Percentiles rank a stretch among this genome's conserved stretches.
Conservation (phyloP, 2,329 filamentous ascomycete species). For the Botryosphaeria dothidea region DNA sequence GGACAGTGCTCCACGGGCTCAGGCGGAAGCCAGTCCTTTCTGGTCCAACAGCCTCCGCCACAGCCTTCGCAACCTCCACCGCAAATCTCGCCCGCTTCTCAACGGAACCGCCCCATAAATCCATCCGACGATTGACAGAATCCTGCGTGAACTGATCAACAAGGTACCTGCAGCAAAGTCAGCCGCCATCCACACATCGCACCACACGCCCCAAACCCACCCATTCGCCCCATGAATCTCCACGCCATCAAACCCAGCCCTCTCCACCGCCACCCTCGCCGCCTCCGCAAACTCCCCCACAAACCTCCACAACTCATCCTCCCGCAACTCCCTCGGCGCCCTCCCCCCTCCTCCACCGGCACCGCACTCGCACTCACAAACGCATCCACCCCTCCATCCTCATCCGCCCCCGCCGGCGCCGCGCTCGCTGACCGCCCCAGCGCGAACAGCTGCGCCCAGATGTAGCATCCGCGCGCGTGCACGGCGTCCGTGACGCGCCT, state of each 20-base stretch:
- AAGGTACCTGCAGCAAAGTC: conserved; percentile 56
- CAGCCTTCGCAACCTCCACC: conserved; percentile 55
- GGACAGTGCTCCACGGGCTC: conserved; percentile 57
- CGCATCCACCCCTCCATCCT: conserved; percentile 33
- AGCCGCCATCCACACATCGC: background rate
- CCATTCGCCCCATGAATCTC: conserved; percentile 62
- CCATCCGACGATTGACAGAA: conserved; percentile 54
- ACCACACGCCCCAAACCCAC: background rate
- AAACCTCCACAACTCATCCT: conserved; percentile 41
- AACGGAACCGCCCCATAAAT: conserved; percentile 49
- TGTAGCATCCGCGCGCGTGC: conserved; percentile 61
- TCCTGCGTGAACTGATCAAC: conserved; percentile 66
- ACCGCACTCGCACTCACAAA: background rate
- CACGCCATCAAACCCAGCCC: too few relatives aligned
- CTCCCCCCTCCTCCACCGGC: conserved; percentile 22
- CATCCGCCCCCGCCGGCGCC: too few relatives aligned
- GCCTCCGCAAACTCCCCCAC: conserved; percentile 41
- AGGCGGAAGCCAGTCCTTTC: conserved; percentile 59
- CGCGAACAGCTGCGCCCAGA: conserved; percentile 64
- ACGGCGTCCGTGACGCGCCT: conserved; percentile 61
- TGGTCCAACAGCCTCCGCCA: conserved; percentile 52
- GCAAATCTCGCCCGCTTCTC: conserved; percentile 56
- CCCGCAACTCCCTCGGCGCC: conserved; percentile 37
- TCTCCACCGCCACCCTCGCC: conserved; percentile 46
- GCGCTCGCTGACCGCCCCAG: conserved; percentile 59